Evolutionary conservation across 257 asterid species (phyloP).

Genomic region (Cordia subcordata): DNA sequence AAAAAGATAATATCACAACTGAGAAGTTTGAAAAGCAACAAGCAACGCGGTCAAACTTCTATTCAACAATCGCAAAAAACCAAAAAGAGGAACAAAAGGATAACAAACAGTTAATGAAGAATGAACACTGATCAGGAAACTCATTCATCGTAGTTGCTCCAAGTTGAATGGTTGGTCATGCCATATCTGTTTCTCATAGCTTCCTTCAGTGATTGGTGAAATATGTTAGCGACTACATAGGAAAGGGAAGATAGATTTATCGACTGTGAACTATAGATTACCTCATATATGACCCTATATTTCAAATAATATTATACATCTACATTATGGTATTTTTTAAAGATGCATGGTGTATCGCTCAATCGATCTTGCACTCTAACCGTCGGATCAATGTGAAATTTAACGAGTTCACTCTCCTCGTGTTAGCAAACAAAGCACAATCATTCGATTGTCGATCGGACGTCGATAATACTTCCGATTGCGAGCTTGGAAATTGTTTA

Average conservation of each 20-base stretch:
- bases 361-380: too few relatives aligned
- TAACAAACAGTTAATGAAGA: not conserved
- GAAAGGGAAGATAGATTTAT: slow-evolving; percentile 3
- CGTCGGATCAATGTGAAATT: too few relatives aligned
- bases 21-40: slow-evolving; percentile 17
- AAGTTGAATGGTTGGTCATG: slow-evolving; percentile 75
- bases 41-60: slow-evolving; percentile 14
- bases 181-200: slow-evolving; percentile 78
- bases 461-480: too few relatives aligned
- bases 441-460: too few relatives aligned
- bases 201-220: slow-evolving; percentile 62
- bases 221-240: slow-evolving; percentile 27
- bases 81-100: not conserved
- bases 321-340: too few relatives aligned
- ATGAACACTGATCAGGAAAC: slow-evolving; percentile 64
- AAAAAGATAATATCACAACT: too few relatives aligned
- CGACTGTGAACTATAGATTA: slow-evolving; percentile 24
- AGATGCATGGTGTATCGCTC: too few relatives aligned
- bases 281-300: slow-evolving; percentile 67
- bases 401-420: too few relatives aligned
- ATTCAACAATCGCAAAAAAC: not conserved
- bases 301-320: too few relatives aligned
- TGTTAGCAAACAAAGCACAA: too few relatives aligned
- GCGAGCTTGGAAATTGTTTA: too few relatives aligned
- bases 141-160: slow-evolving; percentile 99